Conservation (phyloP, 1,139 yeast species). For the Keqinozyma sinolaborantium region DNA sequence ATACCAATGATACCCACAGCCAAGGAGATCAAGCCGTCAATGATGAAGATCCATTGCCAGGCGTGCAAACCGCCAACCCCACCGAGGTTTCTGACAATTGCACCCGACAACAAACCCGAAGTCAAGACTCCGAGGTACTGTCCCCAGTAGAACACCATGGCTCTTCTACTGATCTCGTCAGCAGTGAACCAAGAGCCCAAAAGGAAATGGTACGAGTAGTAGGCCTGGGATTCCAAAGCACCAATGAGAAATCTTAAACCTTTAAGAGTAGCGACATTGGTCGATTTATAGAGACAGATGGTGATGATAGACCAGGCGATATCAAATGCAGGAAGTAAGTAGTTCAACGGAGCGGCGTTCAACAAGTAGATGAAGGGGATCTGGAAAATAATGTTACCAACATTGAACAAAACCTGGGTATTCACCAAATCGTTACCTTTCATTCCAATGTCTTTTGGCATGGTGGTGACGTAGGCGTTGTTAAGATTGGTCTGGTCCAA, state of each 20-base stretch:
- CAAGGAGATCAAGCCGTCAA: conserved; percentile 61
- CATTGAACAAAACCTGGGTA: conserved; percentile 54
- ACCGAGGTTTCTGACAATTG: conserved; percentile 45
- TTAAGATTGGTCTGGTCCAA: conserved; percentile 59
- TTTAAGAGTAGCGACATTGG: conserved; percentile 45
- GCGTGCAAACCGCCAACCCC: conserved; percentile 51
- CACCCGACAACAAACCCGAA: conserved; percentile 63
- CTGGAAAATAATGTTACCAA: conserved; percentile 60
- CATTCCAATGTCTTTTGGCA: conserved; percentile 57
- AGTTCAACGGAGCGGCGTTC: conserved; percentile 49
- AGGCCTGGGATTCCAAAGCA: conserved; percentile 59
- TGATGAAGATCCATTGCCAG: conserved; percentile 74
- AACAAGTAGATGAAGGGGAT: conserved; percentile 44
- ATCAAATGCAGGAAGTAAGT: conserved; percentile 56
- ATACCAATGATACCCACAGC: conserved; percentile 62
- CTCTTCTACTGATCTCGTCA: conserved; percentile 57
- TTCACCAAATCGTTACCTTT: conserved; percentile 63
- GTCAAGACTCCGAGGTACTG: conserved; percentile 60
- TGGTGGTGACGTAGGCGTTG: conserved; percentile 68
- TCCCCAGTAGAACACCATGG: conserved; percentile 59
- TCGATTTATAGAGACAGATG: conserved; percentile 47
- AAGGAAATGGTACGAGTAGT: conserved; percentile 56
- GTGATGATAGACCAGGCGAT: conserved; percentile 68
- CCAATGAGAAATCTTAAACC: conserved; percentile 62
- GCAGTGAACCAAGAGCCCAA: conserved; percentile 60